Conservation (phyloP, 345 rosid species). For the Bretschneidera sinensis region DNA sequence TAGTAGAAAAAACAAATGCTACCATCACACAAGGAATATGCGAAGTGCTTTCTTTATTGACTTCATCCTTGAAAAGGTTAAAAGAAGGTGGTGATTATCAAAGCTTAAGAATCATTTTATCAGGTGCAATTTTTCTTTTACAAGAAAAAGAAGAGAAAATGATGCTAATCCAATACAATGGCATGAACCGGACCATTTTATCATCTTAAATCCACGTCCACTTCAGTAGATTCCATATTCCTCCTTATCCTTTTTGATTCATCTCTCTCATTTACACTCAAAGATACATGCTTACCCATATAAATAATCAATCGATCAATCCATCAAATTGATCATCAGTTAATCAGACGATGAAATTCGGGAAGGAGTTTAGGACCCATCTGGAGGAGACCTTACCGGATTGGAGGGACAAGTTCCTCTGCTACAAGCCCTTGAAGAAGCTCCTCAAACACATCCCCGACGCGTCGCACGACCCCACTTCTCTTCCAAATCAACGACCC, state of each 20-base stretch:
- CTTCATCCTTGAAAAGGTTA: too few relatives aligned
- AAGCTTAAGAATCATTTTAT: too few relatives aligned
- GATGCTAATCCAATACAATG: background rate
- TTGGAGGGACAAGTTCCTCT: slow-evolving; percentile 96
- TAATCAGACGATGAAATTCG: slow-evolving; percentile 63
- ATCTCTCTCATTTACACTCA: background rate
- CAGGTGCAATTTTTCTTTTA: too few relatives aligned
- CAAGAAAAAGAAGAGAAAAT: background rate
- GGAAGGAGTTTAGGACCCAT: slow-evolving; percentile 84
- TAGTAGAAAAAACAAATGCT: too few relatives aligned
- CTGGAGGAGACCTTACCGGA: slow-evolving; percentile 87
- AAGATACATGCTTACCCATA: slow-evolving; percentile 9
- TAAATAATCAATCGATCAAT: background rate
- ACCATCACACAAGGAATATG: too few relatives aligned
- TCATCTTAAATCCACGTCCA: slow-evolving; percentile 18
- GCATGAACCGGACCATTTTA: too few relatives aligned
- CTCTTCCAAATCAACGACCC: slow-evolving; percentile 15
- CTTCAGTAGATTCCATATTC: slow-evolving; percentile 28
- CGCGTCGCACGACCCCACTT: slow-evolving; percentile 7
- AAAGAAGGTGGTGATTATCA: too few relatives aligned
- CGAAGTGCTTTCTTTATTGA: too few relatives aligned
- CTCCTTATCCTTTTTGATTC: slow-evolving; percentile 8
- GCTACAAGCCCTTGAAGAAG: slow-evolving; percentile 85
- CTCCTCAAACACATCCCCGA: slow-evolving; percentile 64
- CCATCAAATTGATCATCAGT: slow-evolving; percentile 1